These are phyloP conservation scores for Lachancea thermotolerans DNA, from an alignment of 805 yeast species.

Conservation along the genomic window DNA sequence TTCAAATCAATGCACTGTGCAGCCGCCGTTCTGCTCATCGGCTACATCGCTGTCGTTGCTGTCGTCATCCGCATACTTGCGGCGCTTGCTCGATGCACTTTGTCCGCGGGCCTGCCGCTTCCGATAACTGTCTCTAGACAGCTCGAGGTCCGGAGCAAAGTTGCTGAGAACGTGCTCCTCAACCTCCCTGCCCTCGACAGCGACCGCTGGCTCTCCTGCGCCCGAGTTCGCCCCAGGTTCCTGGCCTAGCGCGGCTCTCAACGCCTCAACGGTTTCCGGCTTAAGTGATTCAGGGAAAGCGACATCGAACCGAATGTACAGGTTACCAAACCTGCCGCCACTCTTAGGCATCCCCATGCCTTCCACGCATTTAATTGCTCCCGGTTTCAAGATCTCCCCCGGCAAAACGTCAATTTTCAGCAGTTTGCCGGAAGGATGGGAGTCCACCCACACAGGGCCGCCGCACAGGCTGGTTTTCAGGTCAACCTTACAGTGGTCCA, in stretches of 20 bases:
- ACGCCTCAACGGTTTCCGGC: conserved; percentile 14
- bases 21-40: too few species aligned
- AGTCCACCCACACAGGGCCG: conserved; percentile 37
- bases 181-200: background rate
- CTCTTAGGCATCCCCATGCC: conserved; percentile 56
- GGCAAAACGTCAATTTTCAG: conserved; percentile 37
- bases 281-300: conserved; percentile 42
- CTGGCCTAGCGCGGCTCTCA: conserved; percentile 13
- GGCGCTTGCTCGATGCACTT: too few species aligned
- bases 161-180: conserved; percentile 5
- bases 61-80: too few species aligned
- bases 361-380: conserved; percentile 36
- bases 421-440: conserved; percentile 33
- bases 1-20: too few species aligned
- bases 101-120: too few species aligned
- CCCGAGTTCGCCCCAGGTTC: conserved; percentile 10
- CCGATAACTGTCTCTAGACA: background rate
- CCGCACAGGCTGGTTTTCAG: conserved; percentile 51
- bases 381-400: conserved; percentile 49
- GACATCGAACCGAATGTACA: conserved; percentile 52
- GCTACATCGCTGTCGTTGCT: too few species aligned
- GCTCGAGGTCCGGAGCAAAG: background rate
- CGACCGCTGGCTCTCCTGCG: background rate
- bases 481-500: conserved; percentile 39
- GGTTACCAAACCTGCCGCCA: conserved; percentile 34